phyloP scores from a whole-genome alignment of 1,284 basidiomycete genomes.

The Malassezia furfur region DNA sequence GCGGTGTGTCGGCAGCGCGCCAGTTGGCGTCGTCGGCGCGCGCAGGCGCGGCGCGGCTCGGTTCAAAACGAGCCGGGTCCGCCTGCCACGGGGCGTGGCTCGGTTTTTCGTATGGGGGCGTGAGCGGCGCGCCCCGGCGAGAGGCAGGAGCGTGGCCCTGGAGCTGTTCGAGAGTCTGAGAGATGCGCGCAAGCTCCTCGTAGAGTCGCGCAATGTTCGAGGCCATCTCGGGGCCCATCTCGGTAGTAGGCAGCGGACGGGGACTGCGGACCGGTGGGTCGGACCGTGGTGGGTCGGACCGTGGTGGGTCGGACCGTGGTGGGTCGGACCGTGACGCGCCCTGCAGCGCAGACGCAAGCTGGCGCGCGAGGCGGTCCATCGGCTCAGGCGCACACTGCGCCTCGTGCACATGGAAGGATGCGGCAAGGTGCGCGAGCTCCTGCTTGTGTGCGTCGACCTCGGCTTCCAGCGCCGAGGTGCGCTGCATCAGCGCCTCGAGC shows the following conservation, averaged over 20 bases:
- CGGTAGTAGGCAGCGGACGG: neutral
- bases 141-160: neutral
- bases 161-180: neutral
- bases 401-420: neutral
- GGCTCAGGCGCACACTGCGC: neutral
- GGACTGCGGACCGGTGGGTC: neutral
- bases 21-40: neutral
- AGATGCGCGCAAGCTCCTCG: conserved; percentile 13
- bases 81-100: neutral
- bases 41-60: neutral
- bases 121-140: neutral
- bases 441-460: conserved; percentile 4
- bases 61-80: neutral
- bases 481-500: neutral
- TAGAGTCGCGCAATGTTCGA: conserved; percentile 1
- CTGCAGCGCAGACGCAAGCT: neutral
- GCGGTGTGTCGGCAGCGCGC: neutral
- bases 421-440: neutral
- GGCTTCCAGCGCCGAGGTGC: neutral
- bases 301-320: neutral
- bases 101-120: neutral
- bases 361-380: neutral
- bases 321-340: neutral
- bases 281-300: too few relatives aligned
- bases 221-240: neutral